Conservation (phyloP, 768 basidiomycete species). For the Macrolepiota fuliginosa region DNA sequence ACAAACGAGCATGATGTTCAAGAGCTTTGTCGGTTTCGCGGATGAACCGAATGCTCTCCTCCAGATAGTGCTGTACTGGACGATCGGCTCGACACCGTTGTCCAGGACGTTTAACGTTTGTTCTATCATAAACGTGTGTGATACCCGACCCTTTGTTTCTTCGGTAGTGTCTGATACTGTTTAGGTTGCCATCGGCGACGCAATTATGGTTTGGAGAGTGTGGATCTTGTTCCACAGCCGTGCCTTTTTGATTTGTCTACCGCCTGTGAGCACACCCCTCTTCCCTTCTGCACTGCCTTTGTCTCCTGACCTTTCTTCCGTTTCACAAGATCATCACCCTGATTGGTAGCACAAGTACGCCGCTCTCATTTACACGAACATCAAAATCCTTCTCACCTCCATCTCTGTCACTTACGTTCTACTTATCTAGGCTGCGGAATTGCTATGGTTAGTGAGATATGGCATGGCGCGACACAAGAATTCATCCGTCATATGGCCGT, state of each 20-base stretch:
- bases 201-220: slow-evolving; percentile 5
- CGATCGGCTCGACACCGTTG: neutral
- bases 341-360: neutral
- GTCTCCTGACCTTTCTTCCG: too few species aligned
- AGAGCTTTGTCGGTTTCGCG: neutral
- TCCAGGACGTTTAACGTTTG: neutral
- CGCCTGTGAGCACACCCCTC: neutral
- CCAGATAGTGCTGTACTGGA: neutral
- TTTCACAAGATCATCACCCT: neutral
- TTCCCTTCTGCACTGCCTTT: neutral
- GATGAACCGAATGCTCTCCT: neutral
- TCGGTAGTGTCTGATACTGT: neutral
- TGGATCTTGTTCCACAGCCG: neutral
- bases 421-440: neutral
- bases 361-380: neutral
- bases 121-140: neutral
- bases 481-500: neutral
- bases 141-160: neutral
- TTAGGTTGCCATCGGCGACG: neutral
- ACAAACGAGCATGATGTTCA: neutral
- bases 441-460: neutral
- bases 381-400: neutral
- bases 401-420: neutral
- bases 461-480: neutral
- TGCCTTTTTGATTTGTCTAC: neutral